Evolutionary conservation across 345 rosid species (phyloP), one percentile per base, ranked within the genome.

Genomic region (Arabidopsis suecica): DNA sequence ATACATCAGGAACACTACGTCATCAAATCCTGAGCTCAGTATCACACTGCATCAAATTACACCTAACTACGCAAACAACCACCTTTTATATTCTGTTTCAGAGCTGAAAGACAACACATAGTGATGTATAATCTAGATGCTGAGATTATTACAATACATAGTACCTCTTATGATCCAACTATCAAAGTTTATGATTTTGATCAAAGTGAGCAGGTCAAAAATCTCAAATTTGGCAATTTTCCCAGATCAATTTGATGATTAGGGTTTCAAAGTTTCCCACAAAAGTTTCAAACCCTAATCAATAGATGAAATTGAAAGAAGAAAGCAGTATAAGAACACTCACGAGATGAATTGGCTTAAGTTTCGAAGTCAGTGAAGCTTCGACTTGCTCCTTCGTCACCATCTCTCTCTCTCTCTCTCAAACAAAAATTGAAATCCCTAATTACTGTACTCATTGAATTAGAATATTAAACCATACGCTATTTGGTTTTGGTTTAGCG

Each of bases 301-400:
- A 54, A 68, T 36, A 69, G 9, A 69, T 54, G n/a, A 45, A 69
- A 55, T 34, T 28, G 41, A 61, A 69, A 34, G 22, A 74, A 58
- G 44, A 38, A 74, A 28, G 9, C 16, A 70, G 1, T 16, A 40
- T 30, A 37, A 16, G 53, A 48, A 42, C 33, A 62, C 87, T 80
- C 77, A 91, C 98, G 40, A 93, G 85, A 79, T 93, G 90, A 25
- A 84, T 69, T 64, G 98, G 97, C 13, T 81, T 86, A 61, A 93
- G 74, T 73, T 93, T 93, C 13, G 93, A 82, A 41, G 85, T 86
- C 84, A 93, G 49, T 20, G 93, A 79, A 49, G 91, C 86, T 76
- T 88, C 93, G 42, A 91, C 91, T 79, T 87, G 88, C 62, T 93
- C 98, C 84, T 89, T 91, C 5, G 88, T 89, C 65, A 91, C 88